A percentile compares a stretch with the other conserved stretches of the same genome.
Evolutionary conservation across 2,329 filamentous ascomycete genomes (phyloP).

Genomic region (Monilinia vaccinii-corymbosi): DNA sequence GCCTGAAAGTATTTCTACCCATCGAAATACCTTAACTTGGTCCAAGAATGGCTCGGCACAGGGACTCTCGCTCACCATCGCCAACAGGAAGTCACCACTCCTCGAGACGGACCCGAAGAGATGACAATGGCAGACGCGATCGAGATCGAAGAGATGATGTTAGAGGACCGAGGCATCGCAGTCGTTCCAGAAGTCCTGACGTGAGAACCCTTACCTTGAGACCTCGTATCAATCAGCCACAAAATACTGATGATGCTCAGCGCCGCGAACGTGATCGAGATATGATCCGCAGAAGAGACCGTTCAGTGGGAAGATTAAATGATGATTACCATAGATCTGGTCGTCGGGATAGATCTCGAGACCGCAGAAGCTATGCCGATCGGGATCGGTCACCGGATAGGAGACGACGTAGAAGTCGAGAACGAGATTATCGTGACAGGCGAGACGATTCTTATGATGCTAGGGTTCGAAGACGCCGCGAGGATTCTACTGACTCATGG

Average conservation of each 20-base stretch:
- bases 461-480: conserved; percentile 52
- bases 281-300: conserved; percentile 56
- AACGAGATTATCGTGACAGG: conserved; percentile 58
- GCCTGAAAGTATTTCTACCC: conserved; percentile 37
- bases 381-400: conserved; percentile 50
- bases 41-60: conserved; percentile 49
- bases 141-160: conserved; percentile 42
- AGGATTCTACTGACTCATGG: conserved; percentile 63
- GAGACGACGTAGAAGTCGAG: conserved; percentile 54
- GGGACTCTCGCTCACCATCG: conserved; percentile 77
- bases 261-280: conserved; percentile 52
- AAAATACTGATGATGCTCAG: conserved; percentile 33
- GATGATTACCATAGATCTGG: conserved; percentile 54
- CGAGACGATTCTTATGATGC: conserved; percentile 64
- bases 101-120: conserved; percentile 48
- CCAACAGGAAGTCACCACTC: conserved; percentile 78
- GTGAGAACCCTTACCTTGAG: conserved; percentile 37
- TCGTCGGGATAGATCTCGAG: conserved; percentile 53
- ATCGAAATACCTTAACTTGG: conserved; percentile 22
- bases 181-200: conserved; percentile 52
- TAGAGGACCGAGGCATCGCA: conserved; percentile 43
- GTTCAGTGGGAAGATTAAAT: conserved; percentile 58
- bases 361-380: conserved; percentile 49
- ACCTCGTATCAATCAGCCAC: conserved; percentile 10
- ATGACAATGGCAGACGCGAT: conserved; percentile 39